A percentile compares a stretch with the other conserved stretches of the same genome.
Conservation (phyloP, 1,284 basidiomycete genomes). For the Tylopilus microsporus region DNA sequence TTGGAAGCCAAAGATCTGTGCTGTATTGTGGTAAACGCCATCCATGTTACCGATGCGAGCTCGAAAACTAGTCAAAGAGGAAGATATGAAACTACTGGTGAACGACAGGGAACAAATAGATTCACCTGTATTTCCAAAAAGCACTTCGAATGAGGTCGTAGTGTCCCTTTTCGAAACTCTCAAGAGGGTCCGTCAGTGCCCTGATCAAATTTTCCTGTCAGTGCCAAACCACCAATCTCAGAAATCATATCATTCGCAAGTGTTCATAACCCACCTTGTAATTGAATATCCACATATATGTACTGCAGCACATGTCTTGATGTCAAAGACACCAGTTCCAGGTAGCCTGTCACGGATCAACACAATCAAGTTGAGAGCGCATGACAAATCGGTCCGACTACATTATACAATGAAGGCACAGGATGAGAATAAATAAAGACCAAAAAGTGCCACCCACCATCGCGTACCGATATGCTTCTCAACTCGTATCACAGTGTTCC, state of each 20-base stretch:
- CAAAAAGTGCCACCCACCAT: constrained; percentile 45
- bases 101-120: no score
- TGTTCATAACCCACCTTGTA: no score
- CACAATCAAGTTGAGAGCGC: constrained; percentile 93
- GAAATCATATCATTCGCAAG: neutral
- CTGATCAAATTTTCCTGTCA: constrained; percentile 65
- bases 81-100: neutral
- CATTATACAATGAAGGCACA: neutral
- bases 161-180: constrained; percentile 87
- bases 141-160: constrained; percentile 91
- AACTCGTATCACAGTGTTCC: constrained; percentile 36
- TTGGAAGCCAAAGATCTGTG: constrained; percentile 89
- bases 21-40: constrained; percentile 94
- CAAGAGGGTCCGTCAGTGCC: constrained; percentile 53
- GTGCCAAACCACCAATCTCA: neutral
- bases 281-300: constrained; percentile 54
- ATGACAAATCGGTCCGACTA: constrained; percentile 73
- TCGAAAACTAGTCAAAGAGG: constrained; percentile 66
- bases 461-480: constrained; percentile 80
- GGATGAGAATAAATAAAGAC: neutral
- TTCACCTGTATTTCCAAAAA: constrained; percentile 89
- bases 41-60: constrained; percentile 97
- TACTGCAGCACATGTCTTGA: constrained; percentile 89
- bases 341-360: constrained; percentile 78
- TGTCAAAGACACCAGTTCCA: constrained; percentile 88